Evolutionary conservation across 2,329 filamentous ascomycete genomes (phyloP).

Genomic region (Chaetomiaceae sp.): DNA sequence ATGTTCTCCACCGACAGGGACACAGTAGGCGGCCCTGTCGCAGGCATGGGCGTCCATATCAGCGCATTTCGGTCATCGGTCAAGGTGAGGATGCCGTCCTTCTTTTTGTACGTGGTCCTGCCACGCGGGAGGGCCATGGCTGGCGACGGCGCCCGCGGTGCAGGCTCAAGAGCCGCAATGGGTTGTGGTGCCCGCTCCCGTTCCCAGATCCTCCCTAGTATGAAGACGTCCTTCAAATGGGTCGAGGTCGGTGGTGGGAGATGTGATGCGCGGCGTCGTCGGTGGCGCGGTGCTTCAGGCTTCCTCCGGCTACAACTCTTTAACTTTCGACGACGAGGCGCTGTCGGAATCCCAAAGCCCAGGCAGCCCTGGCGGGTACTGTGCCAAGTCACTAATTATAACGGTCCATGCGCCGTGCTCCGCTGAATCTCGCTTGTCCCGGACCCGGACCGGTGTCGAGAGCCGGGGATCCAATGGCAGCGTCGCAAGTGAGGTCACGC

Average conservation of each 20-base stretch:
- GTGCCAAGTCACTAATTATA: conserved; percentile 12
- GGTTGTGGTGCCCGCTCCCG: too few species aligned
- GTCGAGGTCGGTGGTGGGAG: too few species aligned
- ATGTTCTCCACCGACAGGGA: conserved; percentile 71
- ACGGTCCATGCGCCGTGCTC: conserved; percentile 10
- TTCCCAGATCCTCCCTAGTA: too few species aligned
- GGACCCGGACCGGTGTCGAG: conserved; percentile 3
- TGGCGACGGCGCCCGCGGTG: conserved; percentile 11
- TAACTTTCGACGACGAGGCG: background rate
- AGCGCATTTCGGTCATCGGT: conserved; percentile 68
- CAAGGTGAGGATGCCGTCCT: conserved; percentile 78
- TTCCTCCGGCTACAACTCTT: background rate
- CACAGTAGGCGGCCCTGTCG: conserved; percentile 59
- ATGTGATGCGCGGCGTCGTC: background rate
- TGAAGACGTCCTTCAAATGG: too few species aligned
- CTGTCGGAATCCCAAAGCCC: background rate
- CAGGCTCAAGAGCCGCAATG: background rate
- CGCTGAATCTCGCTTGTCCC: conserved; percentile 5
- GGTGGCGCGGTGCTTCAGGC: conserved; percentile 4
- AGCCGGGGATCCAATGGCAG: conserved; percentile 15
- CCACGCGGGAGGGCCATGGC: conserved; percentile 50
- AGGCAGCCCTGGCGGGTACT: background rate
- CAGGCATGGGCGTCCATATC: conserved; percentile 72
- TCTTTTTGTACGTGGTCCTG: conserved; percentile 85
- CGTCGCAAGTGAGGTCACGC: conserved; percentile 13